These are phyloP conservation scores for Boehmeria nivea DNA, from an alignment of 306 rosid species.

Conservation along the genomic window DNA sequence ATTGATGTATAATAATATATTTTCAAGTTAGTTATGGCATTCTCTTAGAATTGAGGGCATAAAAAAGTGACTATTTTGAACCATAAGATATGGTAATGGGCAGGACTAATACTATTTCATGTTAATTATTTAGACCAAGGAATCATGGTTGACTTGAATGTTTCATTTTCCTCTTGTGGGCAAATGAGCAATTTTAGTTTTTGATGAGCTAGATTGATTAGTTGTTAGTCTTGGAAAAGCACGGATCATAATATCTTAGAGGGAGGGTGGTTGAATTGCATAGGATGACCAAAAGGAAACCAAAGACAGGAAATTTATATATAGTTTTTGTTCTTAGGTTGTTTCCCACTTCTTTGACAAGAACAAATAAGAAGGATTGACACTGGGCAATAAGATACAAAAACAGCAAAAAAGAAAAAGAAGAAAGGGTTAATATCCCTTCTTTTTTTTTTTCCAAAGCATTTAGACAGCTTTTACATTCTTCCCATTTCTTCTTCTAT, in stretches of 20 bases:
- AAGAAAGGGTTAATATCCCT: conserved; percentile 16
- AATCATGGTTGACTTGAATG: neutral
- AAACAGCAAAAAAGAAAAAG: neutral
- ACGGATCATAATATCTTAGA: neutral
- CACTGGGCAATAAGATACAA: conserved; percentile 8
- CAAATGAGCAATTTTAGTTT: neutral
- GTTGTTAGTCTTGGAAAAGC: neutral
- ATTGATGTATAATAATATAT: neutral
- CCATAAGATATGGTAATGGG: too few species aligned
- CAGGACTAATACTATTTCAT: too few species aligned
- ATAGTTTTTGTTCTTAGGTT: conserved; percentile 29
- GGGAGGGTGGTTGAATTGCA: neutral
- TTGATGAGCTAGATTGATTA: neutral
- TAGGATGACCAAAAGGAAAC: conserved; percentile 21
- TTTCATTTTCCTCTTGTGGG: neutral
- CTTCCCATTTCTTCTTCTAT: conserved; percentile 19
- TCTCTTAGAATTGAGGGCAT: too few species aligned
- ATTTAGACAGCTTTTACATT: conserved; percentile 29
- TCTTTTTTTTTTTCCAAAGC: conserved; percentile 14
- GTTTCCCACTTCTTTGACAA: conserved; percentile 62
- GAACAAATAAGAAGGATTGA: conserved; percentile 19
- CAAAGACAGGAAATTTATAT: conserved; percentile 25
- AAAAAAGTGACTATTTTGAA: neutral
- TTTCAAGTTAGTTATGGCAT: neutral
- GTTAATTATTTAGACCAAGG: too few species aligned